A percentile compares a stretch with the other conserved stretches of the same genome.
phyloP scores from a whole-genome alignment of 2,329 filamentous ascomycete genomes.

The Calonectria multiphialidica region DNA sequence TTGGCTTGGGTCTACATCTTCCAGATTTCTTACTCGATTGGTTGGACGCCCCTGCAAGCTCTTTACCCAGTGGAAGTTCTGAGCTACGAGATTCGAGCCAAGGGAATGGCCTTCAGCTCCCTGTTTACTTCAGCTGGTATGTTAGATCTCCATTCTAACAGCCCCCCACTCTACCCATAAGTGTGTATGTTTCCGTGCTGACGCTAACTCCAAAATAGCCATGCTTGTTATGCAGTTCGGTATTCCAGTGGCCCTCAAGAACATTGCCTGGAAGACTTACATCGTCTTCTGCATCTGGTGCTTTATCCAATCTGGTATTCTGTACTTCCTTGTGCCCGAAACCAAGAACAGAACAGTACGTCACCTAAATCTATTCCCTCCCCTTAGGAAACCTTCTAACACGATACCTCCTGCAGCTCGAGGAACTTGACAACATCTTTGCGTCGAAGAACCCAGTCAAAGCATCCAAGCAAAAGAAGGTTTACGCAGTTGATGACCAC shows the following conservation, averaged over 20 bases:
- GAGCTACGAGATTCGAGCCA: conserved; percentile 65
- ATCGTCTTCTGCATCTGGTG: conserved; percentile 63
- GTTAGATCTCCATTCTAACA: too few relatives aligned
- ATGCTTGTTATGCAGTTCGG: conserved; percentile 55
- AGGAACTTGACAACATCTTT: conserved; percentile 41
- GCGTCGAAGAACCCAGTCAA: conserved; percentile 35
- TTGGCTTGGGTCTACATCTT: conserved; percentile 58
- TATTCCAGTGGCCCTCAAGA: conserved; percentile 59
- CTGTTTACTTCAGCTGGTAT: background rate
- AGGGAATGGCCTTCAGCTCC: conserved; percentile 63
- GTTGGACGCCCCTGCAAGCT: conserved; percentile 49
- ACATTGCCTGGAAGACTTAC: conserved; percentile 67
- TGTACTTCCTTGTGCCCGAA: conserved; percentile 65
- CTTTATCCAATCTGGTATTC: conserved; percentile 52
- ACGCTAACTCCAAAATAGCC: background rate
- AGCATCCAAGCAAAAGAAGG: conserved; percentile 34
- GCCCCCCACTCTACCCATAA: too few relatives aligned
- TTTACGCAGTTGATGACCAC: conserved; percentile 31
- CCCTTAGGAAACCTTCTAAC: background rate
- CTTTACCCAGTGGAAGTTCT: conserved; percentile 67
- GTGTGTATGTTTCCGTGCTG: background rate
- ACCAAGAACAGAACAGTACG: conserved; percentile 59
- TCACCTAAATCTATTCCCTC: background rate
- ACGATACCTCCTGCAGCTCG: conserved; percentile 24
- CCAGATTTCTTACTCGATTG: conserved; percentile 56